Base-by-base conservation (phyloP, 352 stramenopile species). In the Phytophthora ramorum region DNA sequence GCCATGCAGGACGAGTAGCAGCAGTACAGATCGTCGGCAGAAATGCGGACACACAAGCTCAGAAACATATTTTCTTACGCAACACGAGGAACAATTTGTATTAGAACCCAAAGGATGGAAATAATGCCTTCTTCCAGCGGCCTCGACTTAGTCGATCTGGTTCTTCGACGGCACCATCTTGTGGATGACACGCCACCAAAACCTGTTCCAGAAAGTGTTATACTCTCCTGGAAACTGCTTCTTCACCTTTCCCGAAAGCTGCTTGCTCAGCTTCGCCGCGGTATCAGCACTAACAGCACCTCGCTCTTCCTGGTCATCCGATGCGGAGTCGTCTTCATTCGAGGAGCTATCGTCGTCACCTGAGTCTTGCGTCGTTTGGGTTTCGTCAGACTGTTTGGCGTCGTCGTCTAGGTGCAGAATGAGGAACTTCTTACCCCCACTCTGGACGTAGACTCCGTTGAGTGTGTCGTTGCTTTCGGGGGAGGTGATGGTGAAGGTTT, bases 1-100 rank as follows among this genome's bases (percentile, higher is more conserved):
- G 79, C 80, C 44, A 87, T 91, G 66, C 69, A 89, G 34, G 67
- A 87, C 49, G 69, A 77, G 7, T 72, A 32, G 35, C 13, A 7
- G 13, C 16, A 43, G 13, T 7, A 43, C 16, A 20, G 16, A 43
- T 43, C 37, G 32, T 37, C n/a, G n/a, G n/a, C n/a, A n/a, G n/a
- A n/a, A n/a, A n/a, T n/a, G n/a, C n/a, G n/a, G n/a, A n/a, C n/a
- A n/a, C n/a, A n/a, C n/a, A n/a, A n/a, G n/a, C n/a, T n/a, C n/a
- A n/a, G n/a, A n/a, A n/a, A n/a, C 32, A 28, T 5, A 6, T 28
- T 28, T 28, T 28, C 24, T 5, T 5, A 28, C 5, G 24, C 24
- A 28, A 28, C 24, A 28, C 24, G 24, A 5, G 24, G 24, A 6
- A 28, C 24, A 28, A 2, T 28, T 28, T 28, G 24, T 28, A 28